Conservation (phyloP, 208 protist species). For the Vickermania ingenoplastis region DNA sequence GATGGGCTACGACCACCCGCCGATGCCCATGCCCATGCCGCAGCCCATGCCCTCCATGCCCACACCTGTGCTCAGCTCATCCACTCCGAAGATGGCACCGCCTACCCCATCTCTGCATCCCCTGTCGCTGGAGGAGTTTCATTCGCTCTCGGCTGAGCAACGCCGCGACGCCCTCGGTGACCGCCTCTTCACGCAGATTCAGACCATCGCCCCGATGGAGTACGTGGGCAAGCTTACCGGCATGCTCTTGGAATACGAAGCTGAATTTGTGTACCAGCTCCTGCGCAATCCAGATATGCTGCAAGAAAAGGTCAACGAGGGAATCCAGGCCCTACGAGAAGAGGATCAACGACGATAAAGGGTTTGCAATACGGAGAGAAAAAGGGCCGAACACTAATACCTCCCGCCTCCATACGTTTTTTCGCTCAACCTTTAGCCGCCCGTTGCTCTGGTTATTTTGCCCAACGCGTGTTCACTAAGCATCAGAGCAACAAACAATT, state of each 20-base stretch:
- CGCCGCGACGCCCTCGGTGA: conserved; percentile 87
- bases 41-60: conserved; percentile 33
- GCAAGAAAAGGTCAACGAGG: conserved; percentile 68
- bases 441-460: not conserved
- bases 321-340: conserved; percentile 42
- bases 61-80: conserved; percentile 30
- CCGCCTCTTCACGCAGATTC: conserved; percentile 82
- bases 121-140: conserved; percentile 74
- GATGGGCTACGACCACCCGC: conserved; percentile 11
- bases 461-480: not conserved
- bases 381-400: not conserved
- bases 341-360: conserved; percentile 36
- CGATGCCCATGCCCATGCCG: conserved; percentile 30
- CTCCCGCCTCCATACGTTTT: not conserved
- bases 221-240: conserved; percentile 83
- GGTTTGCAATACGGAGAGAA: not conserved
- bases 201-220: conserved; percentile 59
- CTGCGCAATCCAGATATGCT: conserved; percentile 60
- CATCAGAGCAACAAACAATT: not conserved
- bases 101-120: conserved; percentile 77
- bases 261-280: conserved; percentile 56
- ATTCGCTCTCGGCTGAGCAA: conserved; percentile 78
- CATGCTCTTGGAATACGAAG: conserved; percentile 83
- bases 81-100: conserved; percentile 42
- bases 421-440: not conserved